Percentiles rank a stretch among this genome's conserved stretches.
Conservation (phyloP, 257 asterid genomes). For the Capsicum pubescens region DNA sequence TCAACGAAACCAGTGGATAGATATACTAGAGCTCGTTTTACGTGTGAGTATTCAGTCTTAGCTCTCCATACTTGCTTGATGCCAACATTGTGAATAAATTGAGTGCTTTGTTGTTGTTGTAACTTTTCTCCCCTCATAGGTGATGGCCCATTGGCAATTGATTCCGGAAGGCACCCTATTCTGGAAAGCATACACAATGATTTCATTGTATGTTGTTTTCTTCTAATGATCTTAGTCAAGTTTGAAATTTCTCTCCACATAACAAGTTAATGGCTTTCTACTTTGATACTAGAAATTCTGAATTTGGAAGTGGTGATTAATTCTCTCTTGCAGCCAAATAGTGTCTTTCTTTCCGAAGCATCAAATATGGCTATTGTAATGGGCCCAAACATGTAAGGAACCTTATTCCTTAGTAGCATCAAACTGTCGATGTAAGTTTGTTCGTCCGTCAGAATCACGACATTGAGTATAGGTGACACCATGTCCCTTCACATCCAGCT, state of each 20-base stretch:
- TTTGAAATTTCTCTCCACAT: background rate
- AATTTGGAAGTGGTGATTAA: slow-evolving; percentile 36
- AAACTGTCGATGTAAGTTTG: slow-evolving; percentile 10
- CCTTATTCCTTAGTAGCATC: slow-evolving; percentile 22
- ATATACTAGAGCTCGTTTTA: slow-evolving; percentile 87
- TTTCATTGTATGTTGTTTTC: slow-evolving; percentile 61
- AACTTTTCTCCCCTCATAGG: slow-evolving; percentile 48
- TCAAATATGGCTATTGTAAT: slow-evolving; percentile 89
- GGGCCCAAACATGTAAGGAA: slow-evolving; percentile 98
- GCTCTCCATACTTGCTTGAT: slow-evolving; percentile 24
- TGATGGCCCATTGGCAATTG: slow-evolving; percentile 98
- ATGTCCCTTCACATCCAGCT: background rate
- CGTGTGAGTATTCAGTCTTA: slow-evolving; percentile 56
- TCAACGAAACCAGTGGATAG: slow-evolving; percentile 92
- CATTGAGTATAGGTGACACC: background rate
- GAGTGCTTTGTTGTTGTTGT: background rate
- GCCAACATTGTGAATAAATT: slow-evolving; percentile 5
- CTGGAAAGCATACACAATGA: slow-evolving; percentile 84
- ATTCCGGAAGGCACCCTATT: slow-evolving; percentile 93
- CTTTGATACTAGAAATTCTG: slow-evolving; percentile 21
- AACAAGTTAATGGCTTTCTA: slow-evolving; percentile 27
- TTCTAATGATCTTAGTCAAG: slow-evolving; percentile 9
- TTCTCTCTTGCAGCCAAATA: slow-evolving; percentile 80
- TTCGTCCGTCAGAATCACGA: slow-evolving; percentile 28
- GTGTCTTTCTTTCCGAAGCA: slow-evolving; percentile 92